Evolutionary conservation across 2,329 filamentous ascomycete species (phyloP).

Genomic region (Calycina herbarum): DNA sequence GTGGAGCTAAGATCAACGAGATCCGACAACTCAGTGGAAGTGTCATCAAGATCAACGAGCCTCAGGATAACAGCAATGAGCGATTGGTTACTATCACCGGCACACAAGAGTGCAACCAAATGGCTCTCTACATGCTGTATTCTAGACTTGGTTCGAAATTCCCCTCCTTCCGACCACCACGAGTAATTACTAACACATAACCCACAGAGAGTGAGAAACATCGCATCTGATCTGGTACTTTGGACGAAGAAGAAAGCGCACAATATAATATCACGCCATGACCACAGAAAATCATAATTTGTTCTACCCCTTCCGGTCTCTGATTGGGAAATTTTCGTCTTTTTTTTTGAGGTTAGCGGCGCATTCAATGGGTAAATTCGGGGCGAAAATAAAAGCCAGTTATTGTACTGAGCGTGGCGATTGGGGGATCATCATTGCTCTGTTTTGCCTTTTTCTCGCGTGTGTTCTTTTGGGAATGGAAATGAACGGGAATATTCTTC

Average conservation of each 20-base stretch:
- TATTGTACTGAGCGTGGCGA: too few relatives aligned
- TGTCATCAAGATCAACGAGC: constrained; percentile 99
- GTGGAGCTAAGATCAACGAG: constrained; percentile 98
- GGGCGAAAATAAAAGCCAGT: not conserved
- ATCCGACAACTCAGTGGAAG: constrained; percentile 95
- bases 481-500: too few relatives aligned
- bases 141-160: constrained; percentile 77
- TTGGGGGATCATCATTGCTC: too few relatives aligned
- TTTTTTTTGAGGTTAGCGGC: constrained; percentile 1
- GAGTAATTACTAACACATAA: constrained; percentile 13
- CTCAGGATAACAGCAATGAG: constrained; percentile 98
- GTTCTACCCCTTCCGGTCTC: not conserved
- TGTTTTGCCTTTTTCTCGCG: not conserved
- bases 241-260: not conserved
- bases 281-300: constrained; percentile 6
- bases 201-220: constrained; percentile 72
- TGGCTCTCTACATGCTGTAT: constrained; percentile 99
- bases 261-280: not conserved
- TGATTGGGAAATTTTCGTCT: not conserved
- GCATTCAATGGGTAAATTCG: not conserved
- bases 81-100: constrained; percentile 95
- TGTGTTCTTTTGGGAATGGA: too few relatives aligned
- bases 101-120: constrained; percentile 97
- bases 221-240: constrained; percentile 48
- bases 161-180: not conserved